Evolutionary conservation across 1,139 yeast genomes (phyloP).

Genomic region (Kodamaea sp.): DNA sequence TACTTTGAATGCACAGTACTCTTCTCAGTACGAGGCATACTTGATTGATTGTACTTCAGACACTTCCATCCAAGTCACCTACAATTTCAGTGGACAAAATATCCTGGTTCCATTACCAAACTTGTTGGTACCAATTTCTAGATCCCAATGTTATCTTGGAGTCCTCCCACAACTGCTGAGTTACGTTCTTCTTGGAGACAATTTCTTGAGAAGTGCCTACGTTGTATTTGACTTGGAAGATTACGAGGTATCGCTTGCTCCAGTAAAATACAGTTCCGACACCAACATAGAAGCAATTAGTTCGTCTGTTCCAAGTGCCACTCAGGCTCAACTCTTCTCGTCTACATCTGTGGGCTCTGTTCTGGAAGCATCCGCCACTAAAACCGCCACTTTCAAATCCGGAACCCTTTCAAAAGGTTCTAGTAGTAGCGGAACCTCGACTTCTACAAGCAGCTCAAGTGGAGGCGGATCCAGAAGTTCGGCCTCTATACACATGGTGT

Average conservation of each 20-base stretch:
- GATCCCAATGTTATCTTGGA: constrained; percentile 30
- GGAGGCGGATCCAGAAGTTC: constrained; percentile 1
- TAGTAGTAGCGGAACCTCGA: not conserved
- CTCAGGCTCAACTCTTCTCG: constrained; percentile 36
- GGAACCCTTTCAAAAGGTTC: constrained; percentile 4
- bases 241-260: constrained; percentile 67
- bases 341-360: constrained; percentile 20
- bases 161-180: constrained; percentile 24
- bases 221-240: constrained; percentile 76
- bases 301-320: constrained; percentile 48
- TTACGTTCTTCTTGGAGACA: constrained; percentile 60
- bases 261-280: constrained; percentile 42
- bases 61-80: constrained; percentile 24
- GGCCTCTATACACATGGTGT: not conserved
- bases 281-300: constrained; percentile 46
- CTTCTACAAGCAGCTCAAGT: constrained; percentile 1
- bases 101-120: constrained; percentile 49
- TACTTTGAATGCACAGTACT: constrained; percentile 34
- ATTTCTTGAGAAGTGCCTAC: constrained; percentile 71
- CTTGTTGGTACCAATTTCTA: constrained; percentile 20
- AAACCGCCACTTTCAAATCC: constrained; percentile 6
- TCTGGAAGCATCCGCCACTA: constrained; percentile 13
- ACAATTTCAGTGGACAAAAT: constrained; percentile 54
- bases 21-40: constrained; percentile 31
- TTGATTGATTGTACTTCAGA: constrained; percentile 23